Evolutionary conservation across 148 eudicot species (phyloP).

Genomic region (Rheum nobile): DNA sequence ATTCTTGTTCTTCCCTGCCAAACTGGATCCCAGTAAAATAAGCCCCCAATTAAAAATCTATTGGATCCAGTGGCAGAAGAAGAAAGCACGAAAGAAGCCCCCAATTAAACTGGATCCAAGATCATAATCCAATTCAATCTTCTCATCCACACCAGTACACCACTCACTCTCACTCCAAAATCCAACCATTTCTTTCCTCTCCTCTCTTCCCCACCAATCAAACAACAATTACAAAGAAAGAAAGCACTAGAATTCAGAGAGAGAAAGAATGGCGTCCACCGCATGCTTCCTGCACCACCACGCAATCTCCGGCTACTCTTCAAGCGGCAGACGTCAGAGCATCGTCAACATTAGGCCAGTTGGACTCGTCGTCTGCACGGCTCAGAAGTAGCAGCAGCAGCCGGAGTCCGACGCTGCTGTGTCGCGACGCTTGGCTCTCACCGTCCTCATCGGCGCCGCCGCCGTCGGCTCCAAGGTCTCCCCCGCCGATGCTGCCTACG

Average conservation of each 20-base stretch:
- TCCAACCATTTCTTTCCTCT: conserved; percentile 1
- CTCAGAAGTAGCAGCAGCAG: conserved; percentile 39
- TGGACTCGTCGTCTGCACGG: conserved; percentile 46
- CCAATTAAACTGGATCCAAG: neutral
- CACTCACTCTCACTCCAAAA: neutral
- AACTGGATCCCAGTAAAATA: no score
- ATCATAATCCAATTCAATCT: conserved; percentile 7
- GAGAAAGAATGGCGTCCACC: conserved; percentile 62
- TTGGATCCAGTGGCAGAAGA: neutral
- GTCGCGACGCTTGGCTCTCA: conserved; percentile 69
- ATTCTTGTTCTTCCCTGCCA: no score
- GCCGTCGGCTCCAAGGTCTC: conserved; percentile 81
- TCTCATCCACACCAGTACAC: conserved; percentile 1
- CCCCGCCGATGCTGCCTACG: conserved; percentile 96
- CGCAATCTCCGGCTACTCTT: conserved; percentile 43
- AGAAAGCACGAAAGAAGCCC: no score
- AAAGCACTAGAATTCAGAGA: neutral
- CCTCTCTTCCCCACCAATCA: conserved; percentile 1
- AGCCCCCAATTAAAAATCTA: no score
- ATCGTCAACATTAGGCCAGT: conserved; percentile 29
- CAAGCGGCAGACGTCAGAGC: conserved; percentile 28
- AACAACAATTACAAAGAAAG: neutral
- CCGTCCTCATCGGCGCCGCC: conserved; percentile 81
- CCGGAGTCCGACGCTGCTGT: conserved; percentile 15
- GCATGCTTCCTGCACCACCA: conserved; percentile 88